Evolutionary conservation across 2,329 filamentous ascomycete genomes (phyloP), one percentile per base, ranked within the genome.

Genomic region (Aspergillus eucalypticola): DNA sequence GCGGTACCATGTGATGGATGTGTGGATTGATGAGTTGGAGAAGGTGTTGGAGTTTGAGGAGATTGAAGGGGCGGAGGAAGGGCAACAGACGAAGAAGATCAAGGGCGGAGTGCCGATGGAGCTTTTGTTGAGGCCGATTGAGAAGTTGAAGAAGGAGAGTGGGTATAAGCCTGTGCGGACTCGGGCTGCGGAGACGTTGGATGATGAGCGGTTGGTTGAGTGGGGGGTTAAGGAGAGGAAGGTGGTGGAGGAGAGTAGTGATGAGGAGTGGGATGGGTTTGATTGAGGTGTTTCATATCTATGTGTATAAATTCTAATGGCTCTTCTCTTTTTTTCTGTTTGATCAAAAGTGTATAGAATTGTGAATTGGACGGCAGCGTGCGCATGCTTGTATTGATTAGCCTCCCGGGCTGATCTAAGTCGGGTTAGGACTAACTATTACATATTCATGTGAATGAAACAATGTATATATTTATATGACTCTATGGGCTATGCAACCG

Each of bases 21-120:
- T 98, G 56, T 98, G 90, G 86, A 84, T 96, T 8, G 95, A 98
- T 75, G 93, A 97, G 82, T 76, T 93, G 69, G 90, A 93, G 76
- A 88, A 88, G 71, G 85, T 87, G 35, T 85, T 87, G 56, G 81
- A 84, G 11, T 76, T 78, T 38, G 78, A 76, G 8, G 76, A 78
- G 10, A 73, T 72, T 11, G 70, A 70, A 3, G 69, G 70, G 5
- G 71, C 75, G 54, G 63, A 48, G 21, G 66, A 60, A 41, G 67
- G 70, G 25, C 76, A 74, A 62, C 69, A 76, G 46, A 73, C 74
- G 32, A 35, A 35, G 5, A 35, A 35, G 32, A 5, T 35, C 11
- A 35, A 35, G 58, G 70, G 69, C 2, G 73, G 74, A 56, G 67
- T 77, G 35, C 76, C 77, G 6, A 73, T 77, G 58, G 76, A 79